These are phyloP conservation scores for Sporothrix euskadiensis DNA, from an alignment of 2,329 filamentous ascomycete species.

Conservation along the genomic window DNA sequence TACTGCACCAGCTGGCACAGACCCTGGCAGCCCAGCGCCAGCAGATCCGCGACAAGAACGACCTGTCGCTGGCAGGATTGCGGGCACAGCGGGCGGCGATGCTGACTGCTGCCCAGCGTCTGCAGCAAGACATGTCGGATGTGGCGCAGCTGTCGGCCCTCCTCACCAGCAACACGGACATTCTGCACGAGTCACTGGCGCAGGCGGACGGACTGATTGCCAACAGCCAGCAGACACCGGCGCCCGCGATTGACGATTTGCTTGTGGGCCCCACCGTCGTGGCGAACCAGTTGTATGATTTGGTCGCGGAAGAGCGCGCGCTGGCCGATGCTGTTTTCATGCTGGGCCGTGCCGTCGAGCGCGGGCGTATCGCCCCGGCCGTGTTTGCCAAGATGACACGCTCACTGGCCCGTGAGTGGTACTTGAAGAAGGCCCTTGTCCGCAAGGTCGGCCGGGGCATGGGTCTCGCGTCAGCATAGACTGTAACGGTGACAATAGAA, in stretches of 20 bases:
- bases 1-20: slow-evolving; percentile 73
- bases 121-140: slow-evolving; percentile 73
- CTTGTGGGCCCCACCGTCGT: slow-evolving; percentile 93
- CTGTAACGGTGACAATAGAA: no score
- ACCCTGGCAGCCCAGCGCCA: slow-evolving; percentile 69
- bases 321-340: slow-evolving; percentile 86
- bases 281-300: slow-evolving; percentile 84
- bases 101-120: slow-evolving; percentile 63
- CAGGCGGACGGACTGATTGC: slow-evolving; percentile 78
- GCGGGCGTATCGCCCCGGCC: slow-evolving; percentile 67
- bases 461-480: slow-evolving; percentile 52
- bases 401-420: slow-evolving; percentile 75
- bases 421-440: slow-evolving; percentile 77
- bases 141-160: slow-evolving; percentile 70
- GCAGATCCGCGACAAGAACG: slow-evolving; percentile 69
- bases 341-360: slow-evolving; percentile 71
- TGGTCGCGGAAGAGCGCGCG: slow-evolving; percentile 85
- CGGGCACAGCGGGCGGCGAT: slow-evolving; percentile 79
- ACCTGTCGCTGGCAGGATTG: slow-evolving; percentile 71
- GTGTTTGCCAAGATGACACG: slow-evolving; percentile 78
- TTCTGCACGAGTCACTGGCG: slow-evolving; percentile 73
- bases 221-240: slow-evolving; percentile 65
- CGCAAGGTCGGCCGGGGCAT: slow-evolving; percentile 76
- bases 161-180: slow-evolving; percentile 73
- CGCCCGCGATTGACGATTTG: slow-evolving; percentile 83